phyloP scores from a whole-genome alignment of 257 asterid species.

The Sherardia arvensis region DNA sequence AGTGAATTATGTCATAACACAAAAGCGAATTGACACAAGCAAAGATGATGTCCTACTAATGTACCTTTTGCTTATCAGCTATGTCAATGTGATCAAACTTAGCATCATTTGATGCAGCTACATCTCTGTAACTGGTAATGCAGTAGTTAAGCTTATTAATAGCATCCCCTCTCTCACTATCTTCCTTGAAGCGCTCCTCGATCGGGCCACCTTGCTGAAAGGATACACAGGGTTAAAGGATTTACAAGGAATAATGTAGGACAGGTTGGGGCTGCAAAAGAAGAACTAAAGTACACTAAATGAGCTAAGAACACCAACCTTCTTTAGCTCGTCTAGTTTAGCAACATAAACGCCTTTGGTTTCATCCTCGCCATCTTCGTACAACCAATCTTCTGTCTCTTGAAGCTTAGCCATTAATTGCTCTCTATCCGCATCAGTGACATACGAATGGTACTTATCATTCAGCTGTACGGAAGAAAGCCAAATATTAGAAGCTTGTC shows the following conservation, averaged over 20 bases:
- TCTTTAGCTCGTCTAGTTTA: slow-evolving; percentile 78
- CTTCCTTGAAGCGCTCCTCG: slow-evolving; percentile 80
- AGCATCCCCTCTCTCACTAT: slow-evolving; percentile 58
- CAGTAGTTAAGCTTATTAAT: slow-evolving; percentile 54
- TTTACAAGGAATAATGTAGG: not conserved
- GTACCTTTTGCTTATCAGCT: slow-evolving; percentile 74
- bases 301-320: slow-evolving; percentile 17
- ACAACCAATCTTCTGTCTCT: slow-evolving; percentile 94
- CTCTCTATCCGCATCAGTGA: slow-evolving; percentile 65
- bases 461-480: slow-evolving; percentile 43
- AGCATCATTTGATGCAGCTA: slow-evolving; percentile 60
- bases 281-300: no score
- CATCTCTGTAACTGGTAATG: slow-evolving; percentile 74
- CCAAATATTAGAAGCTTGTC: not conserved
- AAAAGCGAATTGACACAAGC: not conserved
- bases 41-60: not conserved
- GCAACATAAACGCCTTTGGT: slow-evolving; percentile 62
- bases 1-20: not conserved
- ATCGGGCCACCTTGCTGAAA: slow-evolving; percentile 90
- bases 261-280: not conserved
- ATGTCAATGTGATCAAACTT: slow-evolving; percentile 79
- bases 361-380: slow-evolving; percentile 96
- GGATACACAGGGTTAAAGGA: not conserved
- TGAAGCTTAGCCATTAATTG: slow-evolving; percentile 61
- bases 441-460: slow-evolving; percentile 62